Evolutionary conservation across 2,329 filamentous ascomycete genomes (phyloP), one percentile per base, ranked within the genome.

Genomic region (Piedraia hortae): DNA sequence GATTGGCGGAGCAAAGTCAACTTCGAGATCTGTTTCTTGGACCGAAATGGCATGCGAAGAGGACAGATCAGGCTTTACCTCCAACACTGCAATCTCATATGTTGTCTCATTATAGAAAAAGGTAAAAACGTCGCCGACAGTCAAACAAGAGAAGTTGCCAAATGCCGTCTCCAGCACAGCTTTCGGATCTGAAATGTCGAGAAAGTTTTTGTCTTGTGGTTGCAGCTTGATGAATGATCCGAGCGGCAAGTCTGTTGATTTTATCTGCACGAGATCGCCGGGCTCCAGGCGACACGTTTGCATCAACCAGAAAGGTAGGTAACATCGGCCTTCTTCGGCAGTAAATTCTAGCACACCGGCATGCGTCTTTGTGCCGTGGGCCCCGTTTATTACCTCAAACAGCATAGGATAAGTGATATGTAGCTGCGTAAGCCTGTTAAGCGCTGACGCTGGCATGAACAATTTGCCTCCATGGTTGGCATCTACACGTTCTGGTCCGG

Each of bases 271-370:
- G 37, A 97, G 66, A 39, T 97, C 85, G 23, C 85, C 85, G 1
- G 82, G 75, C 27, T 93, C 82, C 25, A 97, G 63, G 2, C 61
- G 53, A 4, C 97, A 61, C 0, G 75, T 85, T 51, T 78, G 64
- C 85, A 97, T 93, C 53, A 93, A 71, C 82, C 85, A 97, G 46
- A 80, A 77, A 14, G 85, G 85, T 28, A 97, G 57, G 48, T 97
- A 97, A 24, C 88, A 78, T 43, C 85, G 73, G 21, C 85, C 85
- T 46, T 97, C 85, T 42, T 97, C 85, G 3, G 85, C 85, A 25
- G 90, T 85, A 41, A 97, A 97, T 47, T 97, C 85, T 31, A 97
- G 49, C 10, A 97, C 85, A 53, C 85, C 85, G 4, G 75, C 80
- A 47, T 97, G 85, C 12, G 82, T 85, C 42, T 72, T 69, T 43